Percentiles rank a stretch among this genome's conserved stretches.
Conservation (phyloP, 1,139 yeast genomes). For the Blastobotrys persicus region DNA sequence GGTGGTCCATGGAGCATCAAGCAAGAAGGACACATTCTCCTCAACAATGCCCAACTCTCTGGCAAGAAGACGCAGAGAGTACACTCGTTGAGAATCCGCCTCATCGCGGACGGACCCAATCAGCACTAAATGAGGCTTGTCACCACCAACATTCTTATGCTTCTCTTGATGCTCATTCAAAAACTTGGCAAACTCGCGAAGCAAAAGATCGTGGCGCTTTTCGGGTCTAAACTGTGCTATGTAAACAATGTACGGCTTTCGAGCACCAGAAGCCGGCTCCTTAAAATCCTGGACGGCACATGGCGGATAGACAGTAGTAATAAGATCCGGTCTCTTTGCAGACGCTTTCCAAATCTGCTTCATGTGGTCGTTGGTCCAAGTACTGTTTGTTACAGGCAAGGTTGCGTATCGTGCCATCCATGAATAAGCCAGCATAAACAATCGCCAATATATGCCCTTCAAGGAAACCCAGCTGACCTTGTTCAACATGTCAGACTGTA, state of each 20-base stretch:
- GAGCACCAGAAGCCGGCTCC: constrained; percentile 21
- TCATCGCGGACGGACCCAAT: constrained; percentile 82
- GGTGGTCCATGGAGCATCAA: constrained; percentile 71
- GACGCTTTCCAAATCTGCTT: constrained; percentile 54
- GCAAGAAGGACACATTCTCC: constrained; percentile 55
- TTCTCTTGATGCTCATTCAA: constrained; percentile 24
- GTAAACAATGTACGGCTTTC: constrained; percentile 63
- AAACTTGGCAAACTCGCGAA: constrained; percentile 61
- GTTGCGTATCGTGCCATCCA: constrained; percentile 73
- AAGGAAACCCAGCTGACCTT: constrained; percentile 22
- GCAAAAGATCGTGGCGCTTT: constrained; percentile 75
- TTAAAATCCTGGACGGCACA: constrained; percentile 63
- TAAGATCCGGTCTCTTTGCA: constrained; percentile 28
- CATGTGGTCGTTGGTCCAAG: constrained; percentile 88
- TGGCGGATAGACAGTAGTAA: constrained; percentile 76
- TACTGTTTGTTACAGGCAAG: constrained; percentile 72
- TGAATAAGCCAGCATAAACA: constrained; percentile 49
- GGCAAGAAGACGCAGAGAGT: constrained; percentile 47
- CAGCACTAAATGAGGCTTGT: constrained; percentile 52
- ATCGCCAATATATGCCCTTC: constrained; percentile 73
- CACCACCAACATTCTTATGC: constrained; percentile 20
- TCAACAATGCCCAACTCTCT: constrained; percentile 48
- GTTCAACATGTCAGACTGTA: constrained; percentile 76
- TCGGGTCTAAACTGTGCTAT: constrained; percentile 96
- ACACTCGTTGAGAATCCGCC: constrained; percentile 62